Conservation (phyloP, 371 early-diverging fungal species). For the Mucor piriformis region DNA sequence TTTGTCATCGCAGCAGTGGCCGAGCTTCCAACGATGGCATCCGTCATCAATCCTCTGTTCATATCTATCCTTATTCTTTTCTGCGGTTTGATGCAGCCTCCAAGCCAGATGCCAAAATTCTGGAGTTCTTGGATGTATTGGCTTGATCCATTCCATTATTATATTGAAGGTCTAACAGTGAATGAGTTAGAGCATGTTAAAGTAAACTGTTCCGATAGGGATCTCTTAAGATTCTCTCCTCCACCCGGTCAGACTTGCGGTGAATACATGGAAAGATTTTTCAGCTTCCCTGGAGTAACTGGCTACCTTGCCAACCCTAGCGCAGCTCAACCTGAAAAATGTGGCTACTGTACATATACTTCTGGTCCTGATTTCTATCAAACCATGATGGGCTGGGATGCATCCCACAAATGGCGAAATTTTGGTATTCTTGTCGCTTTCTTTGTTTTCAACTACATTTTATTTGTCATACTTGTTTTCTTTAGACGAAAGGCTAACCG, state of each 20-base stretch:
- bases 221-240: slow-evolving; percentile 51
- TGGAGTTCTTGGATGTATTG: slow-evolving; percentile 75
- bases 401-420: slow-evolving; percentile 67
- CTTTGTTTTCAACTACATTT: slow-evolving; percentile 48
- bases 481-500: slow-evolving; percentile 25
- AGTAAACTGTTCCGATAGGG: slow-evolving; percentile 50
- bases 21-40: slow-evolving; percentile 55
- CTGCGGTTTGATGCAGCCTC: slow-evolving; percentile 65
- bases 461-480: slow-evolving; percentile 29
- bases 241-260: slow-evolving; percentile 62
- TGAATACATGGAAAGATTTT: slow-evolving; percentile 56
- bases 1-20: slow-evolving; percentile 33
- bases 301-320: slow-evolving; percentile 59
- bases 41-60: slow-evolving; percentile 64
- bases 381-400: slow-evolving; percentile 52
- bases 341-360: slow-evolving; percentile 63
- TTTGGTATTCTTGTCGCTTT: slow-evolving; percentile 62
- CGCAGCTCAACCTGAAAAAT: slow-evolving; percentile 43
- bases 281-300: slow-evolving; percentile 26
- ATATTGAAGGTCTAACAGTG: slow-evolving; percentile 66
- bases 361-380: slow-evolving; percentile 61
- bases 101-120: slow-evolving; percentile 63
- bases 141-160: slow-evolving; percentile 62
- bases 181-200: slow-evolving; percentile 58
- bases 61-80: slow-evolving; percentile 64